Evolutionary conservation across 2,329 filamentous ascomycete genomes (phyloP).

Genomic region (Colletotrichum cuscutae): DNA sequence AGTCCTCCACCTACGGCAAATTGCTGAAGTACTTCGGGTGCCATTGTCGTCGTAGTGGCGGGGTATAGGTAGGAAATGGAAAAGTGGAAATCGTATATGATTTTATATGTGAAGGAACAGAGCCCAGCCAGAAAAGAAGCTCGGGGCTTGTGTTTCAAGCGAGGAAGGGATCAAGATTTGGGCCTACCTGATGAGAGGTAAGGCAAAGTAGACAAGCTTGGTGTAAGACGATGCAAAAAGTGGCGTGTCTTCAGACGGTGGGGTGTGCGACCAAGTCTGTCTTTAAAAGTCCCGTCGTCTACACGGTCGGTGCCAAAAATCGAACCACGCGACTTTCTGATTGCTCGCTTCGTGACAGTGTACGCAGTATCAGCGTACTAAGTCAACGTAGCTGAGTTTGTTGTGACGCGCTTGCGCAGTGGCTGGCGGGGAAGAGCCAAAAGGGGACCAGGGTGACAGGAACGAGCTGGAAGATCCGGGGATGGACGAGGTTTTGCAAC

Average conservation of each 20-base stretch:
- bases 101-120: not conserved
- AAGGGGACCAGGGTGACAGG: not conserved
- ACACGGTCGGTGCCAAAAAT: not conserved
- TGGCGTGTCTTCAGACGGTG: not conserved
- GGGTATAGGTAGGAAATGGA: not conserved
- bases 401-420: slow-evolving; percentile 12
- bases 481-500: not conserved
- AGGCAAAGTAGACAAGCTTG: not conserved
- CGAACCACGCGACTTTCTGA: not conserved
- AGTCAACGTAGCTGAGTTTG: not conserved
- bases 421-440: not conserved
- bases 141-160: slow-evolving; percentile 21
- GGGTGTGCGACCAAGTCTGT: not conserved
- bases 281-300: not conserved
- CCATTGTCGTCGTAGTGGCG: slow-evolving; percentile 19
- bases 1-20: slow-evolving; percentile 25
- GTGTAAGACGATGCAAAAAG: not conserved
- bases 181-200: slow-evolving; percentile 10
- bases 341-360: not conserved
- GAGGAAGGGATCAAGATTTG: not conserved
- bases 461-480: slow-evolving; percentile 16
- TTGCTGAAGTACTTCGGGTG: slow-evolving; percentile 36
- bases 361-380: not conserved
- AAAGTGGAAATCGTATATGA: not conserved
- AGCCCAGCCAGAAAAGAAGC: not conserved